These are phyloP conservation scores for Manihot esculenta DNA, from an alignment of 441 rosid genomes.

Conservation along the genomic window DNA sequence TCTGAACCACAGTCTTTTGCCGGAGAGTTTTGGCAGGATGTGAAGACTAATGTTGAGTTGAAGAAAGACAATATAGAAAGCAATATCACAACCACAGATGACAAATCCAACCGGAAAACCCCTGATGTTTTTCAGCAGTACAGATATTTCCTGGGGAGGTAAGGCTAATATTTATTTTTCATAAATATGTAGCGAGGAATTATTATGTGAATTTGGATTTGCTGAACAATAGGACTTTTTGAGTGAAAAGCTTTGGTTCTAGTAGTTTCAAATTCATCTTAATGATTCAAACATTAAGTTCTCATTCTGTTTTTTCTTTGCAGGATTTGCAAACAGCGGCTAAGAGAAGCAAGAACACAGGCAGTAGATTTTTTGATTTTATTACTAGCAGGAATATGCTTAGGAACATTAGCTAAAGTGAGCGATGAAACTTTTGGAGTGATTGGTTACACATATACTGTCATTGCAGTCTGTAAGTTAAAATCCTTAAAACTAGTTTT, in stretches of 20 bases:
- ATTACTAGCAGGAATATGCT: constrained; percentile 90
- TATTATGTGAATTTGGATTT: neutral
- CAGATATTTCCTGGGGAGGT: constrained; percentile 95
- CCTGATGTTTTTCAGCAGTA: constrained; percentile 69
- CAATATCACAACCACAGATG: constrained; percentile 49
- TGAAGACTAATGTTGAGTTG: constrained; percentile 54
- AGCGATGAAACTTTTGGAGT: constrained; percentile 91
- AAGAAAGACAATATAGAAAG: constrained; percentile 57
- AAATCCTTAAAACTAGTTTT: neutral
- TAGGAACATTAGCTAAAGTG: constrained; percentile 95
- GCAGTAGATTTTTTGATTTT: constrained; percentile 88
- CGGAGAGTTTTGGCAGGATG: constrained; percentile 80
- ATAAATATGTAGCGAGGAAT: neutral
- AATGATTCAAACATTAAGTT: neutral
- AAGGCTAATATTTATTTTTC: constrained; percentile 13
- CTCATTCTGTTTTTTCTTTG: constrained; percentile 9
- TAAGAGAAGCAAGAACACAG: constrained; percentile 79
- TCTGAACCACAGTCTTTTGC: constrained; percentile 61
- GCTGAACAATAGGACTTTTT: neutral
- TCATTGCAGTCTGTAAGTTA: constrained; percentile 96
- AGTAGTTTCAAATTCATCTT: constrained; percentile 5
- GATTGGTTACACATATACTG: constrained; percentile 83
- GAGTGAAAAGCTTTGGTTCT: neutral
- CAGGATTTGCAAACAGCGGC: constrained; percentile 89
- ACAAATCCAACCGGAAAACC: constrained; percentile 63